A percentile compares a stretch with the other conserved stretches of the same genome.
phyloP scores from a whole-genome alignment of 768 basidiomycete genomes.

The Glaciozyma antarctica region DNA sequence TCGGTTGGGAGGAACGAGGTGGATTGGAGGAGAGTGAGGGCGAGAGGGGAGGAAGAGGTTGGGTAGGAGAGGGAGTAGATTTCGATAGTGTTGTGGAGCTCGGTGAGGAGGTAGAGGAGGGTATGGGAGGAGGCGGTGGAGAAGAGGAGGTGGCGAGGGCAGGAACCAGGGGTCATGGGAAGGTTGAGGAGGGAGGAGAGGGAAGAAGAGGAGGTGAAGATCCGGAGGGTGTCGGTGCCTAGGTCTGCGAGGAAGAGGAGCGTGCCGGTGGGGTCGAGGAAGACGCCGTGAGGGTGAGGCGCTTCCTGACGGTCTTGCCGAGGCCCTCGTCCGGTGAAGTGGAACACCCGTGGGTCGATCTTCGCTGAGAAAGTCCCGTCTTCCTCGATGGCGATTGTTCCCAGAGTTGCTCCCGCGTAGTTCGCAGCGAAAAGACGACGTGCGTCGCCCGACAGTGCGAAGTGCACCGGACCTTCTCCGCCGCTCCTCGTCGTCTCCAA shows the following conservation, averaged over 20 bases:
- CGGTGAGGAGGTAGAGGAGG: constrained; percentile 25
- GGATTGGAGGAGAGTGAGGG: neutral
- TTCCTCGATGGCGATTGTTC: neutral
- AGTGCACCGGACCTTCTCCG: constrained; percentile 18
- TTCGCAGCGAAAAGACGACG: constrained; percentile 13
- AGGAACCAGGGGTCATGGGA: constrained; percentile 6
- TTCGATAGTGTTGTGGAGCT: constrained; percentile 14
- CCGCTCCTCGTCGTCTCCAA: neutral
- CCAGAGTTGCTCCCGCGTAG: constrained; percentile 13
- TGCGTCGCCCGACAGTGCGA: neutral
- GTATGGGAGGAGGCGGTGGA: constrained; percentile 1
- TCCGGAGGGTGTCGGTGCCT: constrained; percentile 18
- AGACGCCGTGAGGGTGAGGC: constrained; percentile 26
- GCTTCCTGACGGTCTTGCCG: constrained; percentile 14
- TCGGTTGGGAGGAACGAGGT: constrained; percentile 10
- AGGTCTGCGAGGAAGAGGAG: constrained; percentile 24
- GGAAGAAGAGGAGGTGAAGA: neutral
- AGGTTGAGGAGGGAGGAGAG: neutral
- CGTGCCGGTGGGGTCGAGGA: constrained; percentile 19
- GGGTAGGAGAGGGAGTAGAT: constrained; percentile 20
- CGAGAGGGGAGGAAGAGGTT: neutral
- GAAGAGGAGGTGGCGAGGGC: constrained; percentile 25
- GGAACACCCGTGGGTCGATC: neutral
- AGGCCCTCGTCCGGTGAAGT: constrained; percentile 16
- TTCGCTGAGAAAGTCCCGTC: constrained; percentile 9